Conservation (phyloP, 805 yeast species). For the Lipomyces spencermartinsiae region DNA sequence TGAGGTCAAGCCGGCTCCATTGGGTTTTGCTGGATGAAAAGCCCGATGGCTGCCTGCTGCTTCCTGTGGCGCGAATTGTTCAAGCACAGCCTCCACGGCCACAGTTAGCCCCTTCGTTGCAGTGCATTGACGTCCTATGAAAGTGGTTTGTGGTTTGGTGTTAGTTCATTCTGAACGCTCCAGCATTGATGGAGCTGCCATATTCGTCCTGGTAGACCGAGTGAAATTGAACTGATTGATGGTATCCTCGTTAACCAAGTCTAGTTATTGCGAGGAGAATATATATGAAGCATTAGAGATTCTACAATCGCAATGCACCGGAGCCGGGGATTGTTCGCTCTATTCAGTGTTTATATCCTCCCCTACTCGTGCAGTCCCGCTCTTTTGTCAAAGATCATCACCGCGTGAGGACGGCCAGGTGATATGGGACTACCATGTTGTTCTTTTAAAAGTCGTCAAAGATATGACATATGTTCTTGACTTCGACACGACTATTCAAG, state of each 20-base stretch:
- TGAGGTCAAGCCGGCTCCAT: neutral
- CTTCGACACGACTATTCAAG: slow-evolving; percentile 14
- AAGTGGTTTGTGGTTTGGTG: too few species aligned
- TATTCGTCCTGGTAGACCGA: slow-evolving; percentile 9
- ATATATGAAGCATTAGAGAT: slow-evolving; percentile 22
- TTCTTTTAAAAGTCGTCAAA: neutral
- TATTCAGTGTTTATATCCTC: slow-evolving; percentile 26
- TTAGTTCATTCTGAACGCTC: neutral
- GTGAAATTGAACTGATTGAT: neutral
- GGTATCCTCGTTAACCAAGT: neutral
- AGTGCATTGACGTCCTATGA: too few species aligned
- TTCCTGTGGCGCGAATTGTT: too few species aligned
- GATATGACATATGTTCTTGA: slow-evolving; percentile 15
- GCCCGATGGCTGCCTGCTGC: too few species aligned
- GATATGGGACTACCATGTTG: slow-evolving; percentile 35
- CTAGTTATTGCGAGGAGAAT: slow-evolving; percentile 35
- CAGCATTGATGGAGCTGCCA: slow-evolving; percentile 13
- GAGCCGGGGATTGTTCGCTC: neutral
- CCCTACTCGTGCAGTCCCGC: neutral
- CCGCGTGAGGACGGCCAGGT: slow-evolving; percentile 9
- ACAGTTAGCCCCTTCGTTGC: too few species aligned
- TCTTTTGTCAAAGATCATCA: slow-evolving; percentile 17
- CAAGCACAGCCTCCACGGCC: too few species aligned
- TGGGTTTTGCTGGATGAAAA: too few species aligned
- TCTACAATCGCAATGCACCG: neutral